Base-by-base conservation (phyloP, 2,329 filamentous ascomycete genomes). In the Metarhizium album region DNA sequence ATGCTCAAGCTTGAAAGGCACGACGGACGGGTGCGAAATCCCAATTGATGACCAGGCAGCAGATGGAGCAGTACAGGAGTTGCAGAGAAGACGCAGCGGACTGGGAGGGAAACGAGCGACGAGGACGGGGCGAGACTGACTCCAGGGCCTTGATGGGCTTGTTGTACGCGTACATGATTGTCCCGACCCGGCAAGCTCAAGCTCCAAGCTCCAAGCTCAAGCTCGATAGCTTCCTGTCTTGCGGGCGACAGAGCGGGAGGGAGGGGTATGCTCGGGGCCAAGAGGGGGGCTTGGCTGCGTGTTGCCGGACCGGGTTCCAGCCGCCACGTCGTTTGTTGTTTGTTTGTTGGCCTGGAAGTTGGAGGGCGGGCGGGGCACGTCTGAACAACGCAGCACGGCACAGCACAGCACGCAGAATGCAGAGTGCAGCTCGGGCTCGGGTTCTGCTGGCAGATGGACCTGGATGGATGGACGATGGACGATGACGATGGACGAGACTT, bases 61-160 rank as follows among this genome's bases (percentile, higher is more conserved):
- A 29, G 50, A n/a, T 31, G 6, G 24, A 7, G 13, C 43, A 23
- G 50, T 8, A 16, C 31, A 52, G 27, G 47, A 45, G 20, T 40
- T 7, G 5, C 42, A 43, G 49, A 45, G 43, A 18, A 20, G 47
- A 13, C 20, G 22, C 16, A 49, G 27, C 46, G 38, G 40, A 53
- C 23, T 49, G 40, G 47, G 46, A 51, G 50, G 18, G 42, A 45
- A 53, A 45, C 51, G n/a, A n/a, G n/a, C n/a, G n/a, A 18, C 53
- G 24, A 37, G 16, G n/a, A 37, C 27, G 47, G 29, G 47, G 50
- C 31, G 48, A 49, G 27, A 61, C 67, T 63, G 58, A 70, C 67
- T 68, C 64, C 64, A 70, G 63, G 57, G 61, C 59, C 60, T 59
- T 64, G 53, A 69, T 67, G 56, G 64, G 62, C 52, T 68, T 67